Conservation (phyloP, 139 green algal genomes). For the Gonium pectorale region DNA sequence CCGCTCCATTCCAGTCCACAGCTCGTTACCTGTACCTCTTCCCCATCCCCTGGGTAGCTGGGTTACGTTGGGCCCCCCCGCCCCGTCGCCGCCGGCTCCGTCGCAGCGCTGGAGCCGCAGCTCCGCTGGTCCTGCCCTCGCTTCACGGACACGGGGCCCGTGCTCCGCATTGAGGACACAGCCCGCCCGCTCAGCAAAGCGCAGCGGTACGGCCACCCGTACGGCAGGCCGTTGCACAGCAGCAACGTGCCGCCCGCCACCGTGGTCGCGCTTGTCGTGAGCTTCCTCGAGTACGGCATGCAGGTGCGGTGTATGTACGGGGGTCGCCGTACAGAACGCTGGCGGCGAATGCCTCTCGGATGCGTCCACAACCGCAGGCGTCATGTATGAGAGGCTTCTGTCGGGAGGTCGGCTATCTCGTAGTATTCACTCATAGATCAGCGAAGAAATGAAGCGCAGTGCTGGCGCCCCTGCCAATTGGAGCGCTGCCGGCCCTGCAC, state of each 20-base stretch:
- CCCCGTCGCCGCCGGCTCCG: too few species aligned
- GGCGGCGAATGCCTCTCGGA: background rate
- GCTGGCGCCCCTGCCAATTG: too few species aligned
- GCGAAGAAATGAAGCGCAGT: too few species aligned
- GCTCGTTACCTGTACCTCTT: too few species aligned
- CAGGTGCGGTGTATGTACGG: slow-evolving; percentile 27
- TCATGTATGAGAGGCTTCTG: too few species aligned
- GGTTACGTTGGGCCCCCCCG: background rate
- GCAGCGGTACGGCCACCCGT: slow-evolving; percentile 68
- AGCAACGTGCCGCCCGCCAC: slow-evolving; percentile 50
- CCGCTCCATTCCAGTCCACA: too few species aligned
- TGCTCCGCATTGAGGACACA: slow-evolving; percentile 66
- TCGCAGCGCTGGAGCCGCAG: slow-evolving; percentile 21
- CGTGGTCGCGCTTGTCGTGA: slow-evolving; percentile 65
- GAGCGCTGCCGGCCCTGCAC: too few species aligned
- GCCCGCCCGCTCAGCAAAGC: slow-evolving; percentile 58
- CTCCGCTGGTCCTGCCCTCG: slow-evolving; percentile 35
- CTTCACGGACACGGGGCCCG: slow-evolving; percentile 66
- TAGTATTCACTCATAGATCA: too few species aligned
- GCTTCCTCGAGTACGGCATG: slow-evolving; percentile 74
- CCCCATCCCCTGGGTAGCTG: too few species aligned
- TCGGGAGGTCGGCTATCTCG: too few species aligned
- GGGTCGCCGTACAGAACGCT: background rate
- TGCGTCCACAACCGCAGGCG: too few species aligned
- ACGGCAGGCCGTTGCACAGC: slow-evolving; percentile 48